Conservation (phyloP, 2,329 filamentous ascomycete species). For the Sporothrix dimorphospora region DNA sequence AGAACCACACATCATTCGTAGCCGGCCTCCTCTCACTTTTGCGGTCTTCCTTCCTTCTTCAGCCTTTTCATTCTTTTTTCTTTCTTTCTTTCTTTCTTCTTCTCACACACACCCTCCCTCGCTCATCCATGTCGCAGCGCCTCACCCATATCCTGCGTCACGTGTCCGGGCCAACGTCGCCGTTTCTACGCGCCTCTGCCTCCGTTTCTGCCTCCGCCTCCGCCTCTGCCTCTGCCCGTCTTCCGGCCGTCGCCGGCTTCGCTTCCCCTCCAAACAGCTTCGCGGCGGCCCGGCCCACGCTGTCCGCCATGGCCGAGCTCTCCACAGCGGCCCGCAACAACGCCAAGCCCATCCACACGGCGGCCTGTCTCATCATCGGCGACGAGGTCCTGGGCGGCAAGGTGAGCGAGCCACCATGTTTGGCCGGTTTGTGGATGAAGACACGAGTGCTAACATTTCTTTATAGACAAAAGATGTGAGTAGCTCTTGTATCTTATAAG, state of each 20-base stretch:
- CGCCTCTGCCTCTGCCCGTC: neutral
- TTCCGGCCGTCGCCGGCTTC: neutral
- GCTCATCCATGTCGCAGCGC: conserved; percentile 32
- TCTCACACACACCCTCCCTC: neutral
- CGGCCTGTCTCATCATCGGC: conserved; percentile 92
- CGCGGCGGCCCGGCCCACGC: neutral
- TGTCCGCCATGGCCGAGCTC: conserved; percentile 29
- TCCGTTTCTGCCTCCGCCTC: neutral
- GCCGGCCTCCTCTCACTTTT: neutral
- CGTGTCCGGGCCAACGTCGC: conserved; percentile 28
- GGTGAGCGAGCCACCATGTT: conserved; percentile 52
- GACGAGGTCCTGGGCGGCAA: conserved; percentile 96
- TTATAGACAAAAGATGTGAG: conserved; percentile 34
- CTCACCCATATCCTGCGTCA: conserved; percentile 30
- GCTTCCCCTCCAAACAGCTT: conserved; percentile 3
- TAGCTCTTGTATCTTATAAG: neutral
- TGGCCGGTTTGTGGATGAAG: neutral
- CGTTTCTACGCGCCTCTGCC: conserved; percentile 13
- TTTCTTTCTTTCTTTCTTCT: neutral
- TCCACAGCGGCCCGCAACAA: conserved; percentile 29
- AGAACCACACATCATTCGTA: neutral
- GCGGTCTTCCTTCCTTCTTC: neutral
- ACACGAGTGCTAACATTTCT: neutral
- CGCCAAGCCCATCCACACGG: conserved; percentile 72
- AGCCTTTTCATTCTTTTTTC: too few species aligned